Evolutionary conservation across 176 grass and related monocot species (phyloP), one percentile per base, ranked within the genome.

Genomic region (Zea mays): DNA sequence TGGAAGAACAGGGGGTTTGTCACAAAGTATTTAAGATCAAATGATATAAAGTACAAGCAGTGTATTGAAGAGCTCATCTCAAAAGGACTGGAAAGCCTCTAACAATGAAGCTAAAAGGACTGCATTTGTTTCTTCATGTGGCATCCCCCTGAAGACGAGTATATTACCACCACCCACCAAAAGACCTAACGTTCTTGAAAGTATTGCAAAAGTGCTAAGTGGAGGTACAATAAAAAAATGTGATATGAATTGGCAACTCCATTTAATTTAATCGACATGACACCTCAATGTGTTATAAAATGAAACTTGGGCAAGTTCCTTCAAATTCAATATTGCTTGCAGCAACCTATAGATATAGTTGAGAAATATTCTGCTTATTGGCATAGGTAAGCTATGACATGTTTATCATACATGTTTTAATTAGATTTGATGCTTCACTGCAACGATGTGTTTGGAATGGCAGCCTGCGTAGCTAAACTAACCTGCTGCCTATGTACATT

Each of bases 321-420:
- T 21, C 3, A 1, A 67, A 27, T 27, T 21, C n/a, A 42, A 66
- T 2, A 20, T 12, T 17, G 27, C 36, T 10, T 64, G 60, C 15
- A 64, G 60, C 43, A 36, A 77, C 3, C 16, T 36, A 1, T 13
- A 20, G 8, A 45, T 37, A 37, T 36, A 71, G 7, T 36, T 35
- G 50, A 71, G 1, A 72, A 52, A 52, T 19, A 36, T 78, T 66
- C 17, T 66, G 75, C 17, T 7, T 39, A 38, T 17, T 54, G 71
- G 10, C 71, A 58, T 42, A 20, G 27, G 1, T 71, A 71, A 36
- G 40, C 0, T 77, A 66, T 66, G 44, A 27, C 11, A 34, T 81
- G 49, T 62, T 51, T 81, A 41, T 4, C 5, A 0, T 19, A 62
- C 7, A 50, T 7, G 17, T 40, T 81, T 50, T 52, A 12, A 27